These are phyloP conservation scores for Colletotrichum falcatum DNA, from an alignment of 2,329 filamentous ascomycete genomes.

Conservation along the genomic window DNA sequence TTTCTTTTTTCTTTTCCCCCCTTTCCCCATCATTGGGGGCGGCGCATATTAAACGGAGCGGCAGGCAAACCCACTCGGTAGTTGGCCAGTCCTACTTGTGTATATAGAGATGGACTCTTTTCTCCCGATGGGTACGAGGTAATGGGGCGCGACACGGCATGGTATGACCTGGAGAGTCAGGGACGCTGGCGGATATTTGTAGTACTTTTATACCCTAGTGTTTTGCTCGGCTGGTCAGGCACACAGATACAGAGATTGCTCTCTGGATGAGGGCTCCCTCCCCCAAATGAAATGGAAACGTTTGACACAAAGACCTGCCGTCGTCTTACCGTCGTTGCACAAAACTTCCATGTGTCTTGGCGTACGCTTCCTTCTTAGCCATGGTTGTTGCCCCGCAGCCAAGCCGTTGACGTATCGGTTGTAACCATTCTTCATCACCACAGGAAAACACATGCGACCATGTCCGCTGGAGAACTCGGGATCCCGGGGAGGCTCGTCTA, in stretches of 20 bases:
- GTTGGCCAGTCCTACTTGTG: not conserved
- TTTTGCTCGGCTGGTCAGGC: slow-evolving; percentile 24
- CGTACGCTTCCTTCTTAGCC: no score
- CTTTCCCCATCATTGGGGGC: not conserved
- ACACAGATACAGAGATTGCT: not conserved
- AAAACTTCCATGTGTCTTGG: not conserved
- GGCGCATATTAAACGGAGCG: not conserved
- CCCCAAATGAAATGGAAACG: not conserved
- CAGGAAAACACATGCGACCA: no score
- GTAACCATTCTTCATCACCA: no score
- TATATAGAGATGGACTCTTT: not conserved
- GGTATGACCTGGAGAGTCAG: not conserved
- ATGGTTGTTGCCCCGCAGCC: no score
- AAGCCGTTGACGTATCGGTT: no score
- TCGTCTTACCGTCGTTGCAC: no score
- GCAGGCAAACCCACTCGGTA: not conserved
- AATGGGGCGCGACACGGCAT: not conserved
- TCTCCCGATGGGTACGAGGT: not conserved
- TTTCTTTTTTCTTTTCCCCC: not conserved
- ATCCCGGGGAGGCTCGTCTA: no score
- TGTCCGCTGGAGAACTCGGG: no score
- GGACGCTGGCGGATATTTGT: slow-evolving; percentile 8
- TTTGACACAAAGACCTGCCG: not conserved
- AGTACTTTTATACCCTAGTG: slow-evolving; percentile 39
- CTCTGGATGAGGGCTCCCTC: slow-evolving; percentile 1